Evolutionary conservation across 1,284 basidiomycete genomes (phyloP).

Genomic region (Fomitopsis palustris): DNA sequence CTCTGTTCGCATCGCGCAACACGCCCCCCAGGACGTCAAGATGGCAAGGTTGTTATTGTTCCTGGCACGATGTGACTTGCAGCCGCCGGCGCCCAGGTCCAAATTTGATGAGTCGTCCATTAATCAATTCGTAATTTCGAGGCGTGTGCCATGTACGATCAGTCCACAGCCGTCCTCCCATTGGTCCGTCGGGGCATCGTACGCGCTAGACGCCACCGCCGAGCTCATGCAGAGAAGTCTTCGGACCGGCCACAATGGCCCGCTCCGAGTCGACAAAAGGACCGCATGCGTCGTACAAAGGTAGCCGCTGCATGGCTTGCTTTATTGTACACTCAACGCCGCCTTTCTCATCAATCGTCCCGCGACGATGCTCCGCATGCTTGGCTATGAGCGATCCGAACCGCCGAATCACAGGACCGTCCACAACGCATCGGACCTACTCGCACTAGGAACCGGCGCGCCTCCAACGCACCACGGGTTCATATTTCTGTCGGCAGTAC

Average conservation of each 20-base stretch:
- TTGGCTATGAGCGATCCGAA: too few relatives aligned
- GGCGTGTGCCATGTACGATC: not conserved
- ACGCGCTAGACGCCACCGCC: not conserved
- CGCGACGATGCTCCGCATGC: not conserved
- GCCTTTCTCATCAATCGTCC: not conserved
- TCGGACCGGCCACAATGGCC: not conserved
- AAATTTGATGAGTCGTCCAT: not conserved
- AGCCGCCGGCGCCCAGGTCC: not conserved
- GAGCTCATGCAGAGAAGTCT: not conserved
- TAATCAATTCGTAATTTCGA: not conserved
- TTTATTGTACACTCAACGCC: not conserved
- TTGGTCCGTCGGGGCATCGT: not conserved
- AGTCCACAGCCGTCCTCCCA: not conserved
- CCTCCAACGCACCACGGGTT: not conserved
- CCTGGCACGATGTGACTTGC: not conserved
- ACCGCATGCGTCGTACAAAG: not conserved
- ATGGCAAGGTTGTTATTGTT: not conserved
- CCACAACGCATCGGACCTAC: not conserved
- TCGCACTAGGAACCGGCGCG: not conserved
- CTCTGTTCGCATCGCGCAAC: not conserved
- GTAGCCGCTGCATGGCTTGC: not conserved
- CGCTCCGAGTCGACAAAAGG: not conserved
- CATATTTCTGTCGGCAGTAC: not conserved
- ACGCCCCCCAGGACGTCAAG: not conserved
- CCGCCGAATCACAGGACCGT: not conserved